Evolutionary conservation across 2,329 filamentous ascomycete genomes (phyloP), one percentile per base, ranked within the genome.

Genomic region (Leptographium flavum): DNA sequence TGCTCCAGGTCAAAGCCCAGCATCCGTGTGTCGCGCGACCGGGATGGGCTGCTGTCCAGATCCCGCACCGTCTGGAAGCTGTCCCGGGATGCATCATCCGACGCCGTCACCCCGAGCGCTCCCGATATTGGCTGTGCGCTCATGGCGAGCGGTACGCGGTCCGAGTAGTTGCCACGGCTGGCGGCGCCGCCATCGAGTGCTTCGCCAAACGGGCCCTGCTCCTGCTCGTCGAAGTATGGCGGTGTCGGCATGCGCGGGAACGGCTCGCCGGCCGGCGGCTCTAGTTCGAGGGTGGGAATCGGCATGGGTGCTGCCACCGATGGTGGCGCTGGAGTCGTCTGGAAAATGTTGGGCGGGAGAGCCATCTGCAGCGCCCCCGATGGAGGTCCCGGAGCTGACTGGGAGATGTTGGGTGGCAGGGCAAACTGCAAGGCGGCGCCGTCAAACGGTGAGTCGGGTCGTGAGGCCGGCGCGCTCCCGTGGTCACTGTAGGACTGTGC

Each of bases 51-150:
- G 55, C 74, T 78, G 46, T 70, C 74, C 55, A 73, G 50, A 47
- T 72, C 70, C 1, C 68, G 70, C 17, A 74, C 64, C 0, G 71
- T 76, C 57, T 76, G 72, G 47, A 76, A 76, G 51, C 77, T 77
- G 50, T 74, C 68, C 47, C 69, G 64, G 28, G 64, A 60, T 43
- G 64, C 63, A 14, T 63, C 55, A 17, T 70, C 68, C 5, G 57
- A 53, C 15, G 32, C 10, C 17, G 58, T 14, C 9, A 38, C 25
- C 15, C 17, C 15, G 11, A 74, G 58, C 14, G 69, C 63, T 17
- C 72, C 68, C 6, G 70, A 65, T 21, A 75, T 79, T 6, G 75
- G 71, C 52, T 74, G 69, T 23, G 69, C 70, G 36, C 66, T 60
- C n/a, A 67, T 64, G 14, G 73, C 74, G 42, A 81, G 63, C 23